Evolutionary conservation across 345 rosid species (phyloP).

Genomic region (Clausena lansium): DNA sequence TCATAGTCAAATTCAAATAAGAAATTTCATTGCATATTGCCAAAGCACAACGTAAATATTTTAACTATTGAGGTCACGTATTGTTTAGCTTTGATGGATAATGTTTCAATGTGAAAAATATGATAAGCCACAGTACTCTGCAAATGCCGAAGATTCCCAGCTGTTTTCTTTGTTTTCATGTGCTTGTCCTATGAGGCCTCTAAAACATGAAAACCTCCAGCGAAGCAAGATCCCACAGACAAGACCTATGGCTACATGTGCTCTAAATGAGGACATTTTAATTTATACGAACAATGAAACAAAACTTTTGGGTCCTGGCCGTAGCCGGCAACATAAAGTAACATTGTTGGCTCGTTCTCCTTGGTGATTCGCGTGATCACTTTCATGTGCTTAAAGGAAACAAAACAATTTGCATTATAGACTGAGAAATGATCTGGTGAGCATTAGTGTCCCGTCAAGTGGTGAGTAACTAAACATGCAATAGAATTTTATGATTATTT

Average conservation of each 20-base stretch:
- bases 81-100: neutral
- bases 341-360: neutral
- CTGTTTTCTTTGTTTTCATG: neutral
- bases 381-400: no score
- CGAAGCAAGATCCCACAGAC: neutral
- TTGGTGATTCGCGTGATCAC: neutral
- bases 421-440: no score
- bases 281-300: neutral
- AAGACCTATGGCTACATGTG: no score
- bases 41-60: neutral
- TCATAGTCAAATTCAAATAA: no score
- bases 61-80: no score
- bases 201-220: neutral
- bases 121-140: neutral
- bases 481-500: no score
- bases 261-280: neutral
- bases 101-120: neutral
- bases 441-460: no score
- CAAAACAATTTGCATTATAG: neutral
- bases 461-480: no score
- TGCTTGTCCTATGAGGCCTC: neutral
- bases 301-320: neutral
- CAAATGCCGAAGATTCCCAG: neutral
- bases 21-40: neutral
- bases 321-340: neutral